Base-by-base conservation (phyloP, 2,329 filamentous ascomycete genomes). In the Cladophialophora bantiana region DNA sequence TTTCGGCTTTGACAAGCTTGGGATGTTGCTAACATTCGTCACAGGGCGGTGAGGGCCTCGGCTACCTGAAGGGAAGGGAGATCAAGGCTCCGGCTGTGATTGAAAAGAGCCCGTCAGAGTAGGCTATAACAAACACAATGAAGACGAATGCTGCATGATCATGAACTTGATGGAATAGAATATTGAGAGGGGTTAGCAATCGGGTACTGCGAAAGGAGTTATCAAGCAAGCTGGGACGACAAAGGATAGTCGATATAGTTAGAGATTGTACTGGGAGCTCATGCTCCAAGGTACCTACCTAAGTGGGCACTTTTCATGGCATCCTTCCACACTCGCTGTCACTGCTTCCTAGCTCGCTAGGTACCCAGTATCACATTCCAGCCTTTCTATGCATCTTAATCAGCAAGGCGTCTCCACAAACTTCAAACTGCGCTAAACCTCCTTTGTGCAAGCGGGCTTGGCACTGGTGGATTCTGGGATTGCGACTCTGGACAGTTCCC, bases 81-180 rank as follows among this genome's bases (percentile, higher is more conserved):
- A 83, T 90, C 78, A 88, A 86, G 76, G 86, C 87, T 18, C 87
- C 87, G 12, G 87, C 87, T 2, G 83, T 89, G 58, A 86, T 89
- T 73, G 87, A 89, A 77, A 86, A 84, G 75, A 85, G 88, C 73
- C 67, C 65, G 20, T 34, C 59, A 15, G 64, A 67, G 58, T 61
- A 62, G 45, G 5, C n/a, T 13, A 40, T 12, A 12, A 38, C 12
- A 15, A 6, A 31, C 7, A 36, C 10, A 26, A 60, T 5, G 20
- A n/a, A 9, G 40, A 45, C 2, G 18, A 18, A 10, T 7, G 45
- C 45, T 50, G 20, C 45, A 13, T 50, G 45, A 10, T 50, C 9
- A 50, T n/a, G 18, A 50, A 9, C 13, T 50, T 50, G 45, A 35
- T 48, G 40, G 60, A 54, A 31, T 26, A 55, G 50, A 48, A 54